Evolutionary conservation across 1,284 basidiomycete genomes (phyloP), one percentile per base, ranked within the genome.

Genomic region (Gymnopus androsaceus): DNA sequence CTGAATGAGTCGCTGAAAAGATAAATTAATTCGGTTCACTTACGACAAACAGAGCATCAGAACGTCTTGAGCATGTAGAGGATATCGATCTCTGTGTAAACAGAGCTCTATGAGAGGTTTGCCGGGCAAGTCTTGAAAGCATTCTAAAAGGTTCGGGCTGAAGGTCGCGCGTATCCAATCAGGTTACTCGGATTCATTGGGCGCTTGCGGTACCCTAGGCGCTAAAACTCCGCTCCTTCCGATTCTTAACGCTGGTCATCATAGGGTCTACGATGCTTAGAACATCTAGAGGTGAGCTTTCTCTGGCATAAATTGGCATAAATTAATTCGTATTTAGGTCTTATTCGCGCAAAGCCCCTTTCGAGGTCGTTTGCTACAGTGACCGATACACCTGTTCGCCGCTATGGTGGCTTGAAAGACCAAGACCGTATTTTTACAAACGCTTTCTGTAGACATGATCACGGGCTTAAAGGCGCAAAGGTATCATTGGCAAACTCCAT

Each of bases 341-440:
- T 30, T 42, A 40, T 44, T 19, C 48, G 30, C 30, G 68, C 69
- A 51, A 70, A 71, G 59, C 56, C 46, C 36, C 47, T 28, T 44
- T 27, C 27, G n/a, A 27, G 48, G 17, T 66, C 73, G 12, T 80
- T 95, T 61, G 93, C 93, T 38, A 95, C 93, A 9, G 87, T 89
- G 38, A 84, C 88, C 40, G 85, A 91, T n/a, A 81, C 90, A 14
- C 93, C 93, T 30, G 90, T 94, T 25, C 80, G 92, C 61, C 84
- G 83, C 59, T 95, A 95, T 67, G 94, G 94, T 25, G 94, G 94
- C 1, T 76, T 98, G 63, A 92, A 89, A 70, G 95, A 97, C 75
- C 93, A 95, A 72, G 95, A 97, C 74, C 85, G 93, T 51, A 94
- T 95, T 66, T 95, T 95, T 65, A 94, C 91, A 48, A 97, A 97